Base-by-base conservation (phyloP, 139 green algal genomes). In the Eudorina sp. region DNA sequence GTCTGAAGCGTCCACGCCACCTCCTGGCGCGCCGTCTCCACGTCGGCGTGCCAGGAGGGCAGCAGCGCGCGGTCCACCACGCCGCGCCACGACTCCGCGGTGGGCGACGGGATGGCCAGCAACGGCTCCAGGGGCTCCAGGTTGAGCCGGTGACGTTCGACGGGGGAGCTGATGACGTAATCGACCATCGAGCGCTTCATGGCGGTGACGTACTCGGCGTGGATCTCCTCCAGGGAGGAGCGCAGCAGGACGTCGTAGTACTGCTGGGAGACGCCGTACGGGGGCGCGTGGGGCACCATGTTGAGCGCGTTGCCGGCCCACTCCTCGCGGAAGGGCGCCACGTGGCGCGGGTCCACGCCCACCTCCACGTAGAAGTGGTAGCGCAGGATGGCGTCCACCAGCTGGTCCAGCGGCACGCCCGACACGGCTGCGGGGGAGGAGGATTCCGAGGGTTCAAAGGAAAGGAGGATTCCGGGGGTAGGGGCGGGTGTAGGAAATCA, bases 1-100 rank as follows among this genome's bases (percentile, higher is more conserved):
- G 95, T 96, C 91, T 97, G 95, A 76, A 97, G 90, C 36, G 92
- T 95, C 94, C 94, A 96, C 6, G 93, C 95, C 76, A 97, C 92
- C 88, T 96, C 91, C 89, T 95, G 92, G 11, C 93, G 86, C 19
- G 95, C 93, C n/a, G 88, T 75, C 53, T 94, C 90, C 53, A 96
- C 92, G 55, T 92, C 83, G 8, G 84, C 80, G 62, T 88, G 81
- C 94, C 94, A 97, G 64, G 73, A 86, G 23, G 69, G 34, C 8
- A 91, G 86, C 51, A 97, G 91, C 64, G 85, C 36, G 41, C 91
- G 85, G 7, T 86, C 19, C 64, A 89, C 86, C 46, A 93, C 87
- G 5, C 64, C 85, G 0, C 31, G 55, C 77, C 79, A 86, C 43
- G 79, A 80, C 36, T 75, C 51, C 38, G 68, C 23, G 14, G 81